Conservation (phyloP, 306 rosid genomes). For the Sphenostylis stenocarpa region DNA sequence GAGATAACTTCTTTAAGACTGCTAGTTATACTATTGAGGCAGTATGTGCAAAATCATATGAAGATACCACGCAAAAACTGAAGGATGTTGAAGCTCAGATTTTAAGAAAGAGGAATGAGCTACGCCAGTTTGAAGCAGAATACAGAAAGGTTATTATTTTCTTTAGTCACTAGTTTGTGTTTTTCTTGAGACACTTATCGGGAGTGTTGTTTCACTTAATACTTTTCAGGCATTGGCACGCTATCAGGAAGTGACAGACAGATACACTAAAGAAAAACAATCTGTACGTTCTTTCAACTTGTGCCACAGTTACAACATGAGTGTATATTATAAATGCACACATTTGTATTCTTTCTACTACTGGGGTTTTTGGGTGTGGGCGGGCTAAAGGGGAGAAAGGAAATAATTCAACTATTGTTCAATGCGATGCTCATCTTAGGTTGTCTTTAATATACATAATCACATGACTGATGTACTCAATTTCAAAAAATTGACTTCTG, state of each 20-base stretch:
- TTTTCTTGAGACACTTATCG: constrained; percentile 11
- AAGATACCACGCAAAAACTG: constrained; percentile 78
- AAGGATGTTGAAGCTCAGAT: constrained; percentile 86
- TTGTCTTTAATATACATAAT: constrained; percentile 9
- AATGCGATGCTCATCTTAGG: constrained; percentile 4
- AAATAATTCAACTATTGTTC: constrained; percentile 3
- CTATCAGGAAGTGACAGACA: constrained; percentile 92
- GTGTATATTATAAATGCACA: constrained; percentile 13
- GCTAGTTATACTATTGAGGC: constrained; percentile 96
- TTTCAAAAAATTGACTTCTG: background rate
- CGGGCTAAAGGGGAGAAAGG: background rate
- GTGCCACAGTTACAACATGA: constrained; percentile 24
- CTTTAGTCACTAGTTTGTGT: constrained; percentile 17
- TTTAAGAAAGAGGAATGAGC: constrained; percentile 93
- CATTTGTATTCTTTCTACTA: constrained; percentile 23
- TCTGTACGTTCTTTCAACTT: constrained; percentile 52
- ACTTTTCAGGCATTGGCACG: constrained; percentile 82
- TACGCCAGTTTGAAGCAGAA: constrained; percentile 93
- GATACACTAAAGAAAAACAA: constrained; percentile 90
- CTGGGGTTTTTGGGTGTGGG: background rate
- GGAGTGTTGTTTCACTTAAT: constrained; percentile 21
- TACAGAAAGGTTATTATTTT: constrained; percentile 71
- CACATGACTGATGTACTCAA: background rate
- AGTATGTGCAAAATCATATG: constrained; percentile 71
- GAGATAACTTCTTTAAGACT: constrained; percentile 98